Evolutionary conservation across 169 alveolate species (phyloP), one percentile per base, ranked within the genome.

Genomic region (Condylostoma magnum): DNA sequence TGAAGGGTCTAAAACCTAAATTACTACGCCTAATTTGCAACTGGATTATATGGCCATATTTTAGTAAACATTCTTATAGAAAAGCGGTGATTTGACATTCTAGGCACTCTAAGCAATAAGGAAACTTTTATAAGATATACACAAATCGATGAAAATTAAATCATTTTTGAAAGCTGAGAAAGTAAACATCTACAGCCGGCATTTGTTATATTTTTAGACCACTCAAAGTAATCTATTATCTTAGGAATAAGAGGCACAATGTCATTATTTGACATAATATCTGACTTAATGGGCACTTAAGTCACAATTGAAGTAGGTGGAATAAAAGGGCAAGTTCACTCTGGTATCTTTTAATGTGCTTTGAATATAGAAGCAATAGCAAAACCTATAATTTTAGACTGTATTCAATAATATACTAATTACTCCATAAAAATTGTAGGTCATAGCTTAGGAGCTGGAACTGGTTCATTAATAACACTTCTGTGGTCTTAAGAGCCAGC

Each of bases 371-470:
- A 28, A 33, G 43, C 15, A 12, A 31, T 38, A 36, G 25, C 27
- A n/a, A 60, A 60, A 3, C 71, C 54, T 60, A 10, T 33, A 33
- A 41, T 60, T 41, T 1, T 60, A 25, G 36, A 36, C 15, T 18
- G 15, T 22, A 2, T 60, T 38, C 38, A 41, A 36, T 22, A 60
- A 38, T 12, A 15, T 2, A 41, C 68, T 27, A 55, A 60, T 15
- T 60, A 60, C 57, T 8, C 15, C 15, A 15, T 60, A 8, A 55
- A 38, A 12, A 41, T 60, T 8, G 27, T n/a, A 2, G 71, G 71
- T n/a, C 71, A 60, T 4, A 60, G 71, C 3, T 55, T 60, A 0
- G 71, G 71, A 6, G 71, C 71, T 1, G 71, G 71, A 2, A 15
- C 71, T 27, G 12, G 56, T 8, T 52, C 71, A 22, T 28, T 60